Evolutionary conservation across 495 filamentous ascomycete species (phyloP).

Genomic region (Neurospora pannonica): DNA sequence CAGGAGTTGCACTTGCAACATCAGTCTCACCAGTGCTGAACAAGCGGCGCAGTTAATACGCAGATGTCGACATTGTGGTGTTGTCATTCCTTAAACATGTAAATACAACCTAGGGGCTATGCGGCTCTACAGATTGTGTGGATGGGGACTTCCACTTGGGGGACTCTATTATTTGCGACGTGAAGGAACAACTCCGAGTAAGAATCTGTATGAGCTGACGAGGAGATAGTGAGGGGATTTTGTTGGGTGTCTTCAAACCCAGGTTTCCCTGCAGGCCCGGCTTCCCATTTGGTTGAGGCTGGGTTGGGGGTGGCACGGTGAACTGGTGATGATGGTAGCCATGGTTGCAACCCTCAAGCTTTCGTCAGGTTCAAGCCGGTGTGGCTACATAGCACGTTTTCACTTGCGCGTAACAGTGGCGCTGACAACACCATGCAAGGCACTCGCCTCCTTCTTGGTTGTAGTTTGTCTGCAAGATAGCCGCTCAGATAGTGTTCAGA

Average conservation of each 20-base stretch:
- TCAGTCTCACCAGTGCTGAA: neutral
- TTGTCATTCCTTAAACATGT: neutral
- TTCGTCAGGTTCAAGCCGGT: neutral
- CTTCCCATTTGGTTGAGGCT: neutral
- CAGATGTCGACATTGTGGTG: neutral
- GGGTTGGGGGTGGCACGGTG: neutral
- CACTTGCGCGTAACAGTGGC: neutral
- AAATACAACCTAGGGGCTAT: neutral
- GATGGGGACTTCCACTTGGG: neutral
- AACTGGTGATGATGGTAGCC: neutral
- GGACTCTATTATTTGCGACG: neutral
- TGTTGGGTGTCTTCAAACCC: neutral
- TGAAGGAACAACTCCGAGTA: neutral
- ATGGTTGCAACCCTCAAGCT: neutral
- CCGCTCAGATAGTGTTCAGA: neutral
- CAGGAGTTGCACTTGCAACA: neutral
- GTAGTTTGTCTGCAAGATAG: neutral
- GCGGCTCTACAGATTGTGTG: neutral
- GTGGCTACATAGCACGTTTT: neutral
- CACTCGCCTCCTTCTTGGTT: neutral
- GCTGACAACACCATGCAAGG: neutral
- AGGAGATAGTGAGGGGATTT: neutral
- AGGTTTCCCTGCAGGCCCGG: neutral
- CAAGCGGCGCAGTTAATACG: neutral
- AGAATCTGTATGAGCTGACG: neutral